Percentiles rank a stretch among this genome's conserved stretches.
These are phyloP conservation scores for Knufia fluminis DNA, from an alignment of 2,329 filamentous ascomycete genomes.

Conservation along the genomic window DNA sequence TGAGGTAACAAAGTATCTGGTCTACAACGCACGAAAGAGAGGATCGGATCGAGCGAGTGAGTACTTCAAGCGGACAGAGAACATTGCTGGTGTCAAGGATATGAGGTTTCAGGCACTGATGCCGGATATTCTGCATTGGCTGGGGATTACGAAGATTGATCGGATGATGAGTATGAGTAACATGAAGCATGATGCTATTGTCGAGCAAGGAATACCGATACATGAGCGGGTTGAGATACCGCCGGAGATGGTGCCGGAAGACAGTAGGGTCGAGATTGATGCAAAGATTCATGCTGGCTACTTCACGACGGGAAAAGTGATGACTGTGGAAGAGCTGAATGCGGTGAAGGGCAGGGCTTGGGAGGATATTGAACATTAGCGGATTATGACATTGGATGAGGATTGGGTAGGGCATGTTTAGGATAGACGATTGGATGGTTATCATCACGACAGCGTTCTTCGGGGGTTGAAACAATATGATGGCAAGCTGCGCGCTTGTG, in stretches of 20 bases:
- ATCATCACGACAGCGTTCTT: not conserved
- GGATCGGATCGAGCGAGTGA: conserved; percentile 57
- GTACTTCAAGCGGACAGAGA: conserved; percentile 96
- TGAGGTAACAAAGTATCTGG: conserved; percentile 83
- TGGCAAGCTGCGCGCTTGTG: no score
- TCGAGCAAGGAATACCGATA: conserved; percentile 56
- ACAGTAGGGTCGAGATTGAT: conserved; percentile 96
- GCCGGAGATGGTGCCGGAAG: conserved; percentile 84
- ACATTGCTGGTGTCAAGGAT: conserved; percentile 89
- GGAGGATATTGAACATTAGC: conserved; percentile 50
- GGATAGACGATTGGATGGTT: not conserved
- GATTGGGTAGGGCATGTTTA: not conserved
- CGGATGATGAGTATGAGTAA: conserved; percentile 98
- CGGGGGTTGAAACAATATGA: no score
- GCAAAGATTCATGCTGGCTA: conserved; percentile 91
- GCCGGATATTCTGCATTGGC: conserved; percentile 96
- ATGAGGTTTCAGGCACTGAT: conserved; percentile 98
- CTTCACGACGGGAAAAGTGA: conserved; percentile 80
- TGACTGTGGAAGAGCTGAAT: conserved; percentile 76
- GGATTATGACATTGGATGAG: not conserved
- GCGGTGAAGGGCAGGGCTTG: conserved; percentile 83
- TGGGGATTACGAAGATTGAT: conserved; percentile 97
- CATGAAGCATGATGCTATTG: conserved; percentile 46
- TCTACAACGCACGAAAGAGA: conserved; percentile 47
- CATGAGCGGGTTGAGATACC: conserved; percentile 84